Conservation (phyloP, 148 eudicot genomes). For the Fallopia convolvulus region DNA sequence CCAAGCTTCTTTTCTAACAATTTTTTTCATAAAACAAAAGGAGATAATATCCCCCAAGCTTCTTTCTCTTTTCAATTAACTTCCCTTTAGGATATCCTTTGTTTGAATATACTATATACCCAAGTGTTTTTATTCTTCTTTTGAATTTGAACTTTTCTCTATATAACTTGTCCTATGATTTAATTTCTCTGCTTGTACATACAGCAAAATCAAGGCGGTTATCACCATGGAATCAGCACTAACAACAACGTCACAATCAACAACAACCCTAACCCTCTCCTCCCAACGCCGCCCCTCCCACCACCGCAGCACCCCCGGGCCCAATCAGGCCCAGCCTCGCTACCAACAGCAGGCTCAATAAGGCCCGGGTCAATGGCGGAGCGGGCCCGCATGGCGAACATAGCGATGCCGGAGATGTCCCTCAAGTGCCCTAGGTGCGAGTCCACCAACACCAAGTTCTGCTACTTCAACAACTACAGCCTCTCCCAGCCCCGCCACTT, state of each 20-base stretch:
- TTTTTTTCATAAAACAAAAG: background rate
- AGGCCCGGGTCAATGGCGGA: conserved; percentile 10
- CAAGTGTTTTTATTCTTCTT: conserved; percentile 18
- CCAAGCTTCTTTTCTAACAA: background rate
- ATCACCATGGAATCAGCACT: conserved; percentile 13
- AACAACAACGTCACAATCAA: background rate
- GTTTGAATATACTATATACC: conserved; percentile 55
- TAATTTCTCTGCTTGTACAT: background rate
- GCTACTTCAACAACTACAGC: conserved; percentile 15
- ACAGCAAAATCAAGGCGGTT: conserved; percentile 4
- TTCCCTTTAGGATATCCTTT: conserved; percentile 7
- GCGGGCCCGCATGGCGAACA: conserved; percentile 10
- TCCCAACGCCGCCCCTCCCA: background rate
- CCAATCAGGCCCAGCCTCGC: background rate
- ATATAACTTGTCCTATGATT: background rate
- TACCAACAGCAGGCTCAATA: conserved; percentile 21
- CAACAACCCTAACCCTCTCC: conserved; percentile 8
- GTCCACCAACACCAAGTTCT: conserved; percentile 14
- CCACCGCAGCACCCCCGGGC: background rate
- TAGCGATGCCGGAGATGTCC: conserved; percentile 3
- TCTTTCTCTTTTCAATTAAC: conserved; percentile 4
- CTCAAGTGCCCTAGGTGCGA: conserved; percentile 13
- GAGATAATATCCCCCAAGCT: conserved; percentile 13
- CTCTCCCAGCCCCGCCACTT: conserved; percentile 13
- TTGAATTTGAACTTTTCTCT: background rate